Evolutionary conservation across 1,139 yeast genomes (phyloP).

Genomic region (Yarrowia galli): DNA sequence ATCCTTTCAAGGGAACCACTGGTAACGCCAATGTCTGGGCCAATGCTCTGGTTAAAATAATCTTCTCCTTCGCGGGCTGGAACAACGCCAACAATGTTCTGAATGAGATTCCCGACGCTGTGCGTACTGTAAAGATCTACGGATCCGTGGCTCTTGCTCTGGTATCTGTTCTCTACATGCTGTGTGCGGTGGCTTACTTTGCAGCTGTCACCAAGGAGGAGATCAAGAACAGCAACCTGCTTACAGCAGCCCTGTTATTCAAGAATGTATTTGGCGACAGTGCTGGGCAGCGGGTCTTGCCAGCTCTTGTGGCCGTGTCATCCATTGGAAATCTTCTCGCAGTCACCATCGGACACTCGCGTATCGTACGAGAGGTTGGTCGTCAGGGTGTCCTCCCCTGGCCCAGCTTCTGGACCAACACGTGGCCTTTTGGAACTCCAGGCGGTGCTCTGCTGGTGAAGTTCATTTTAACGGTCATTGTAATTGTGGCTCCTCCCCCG

Average conservation of each 20-base stretch:
- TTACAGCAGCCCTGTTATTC: constrained; percentile 27
- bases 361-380: constrained; percentile 28
- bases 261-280: constrained; percentile 18
- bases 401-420: constrained; percentile 54
- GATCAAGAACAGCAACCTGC: constrained; percentile 9
- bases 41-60: constrained; percentile 53
- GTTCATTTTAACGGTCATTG: constrained; percentile 54
- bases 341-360: constrained; percentile 26
- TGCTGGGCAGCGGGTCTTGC: constrained; percentile 24
- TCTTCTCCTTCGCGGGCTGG: constrained; percentile 26
- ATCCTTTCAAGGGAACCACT: constrained; percentile 56
- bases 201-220: constrained; percentile 6
- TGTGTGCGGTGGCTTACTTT: constrained; percentile 15
- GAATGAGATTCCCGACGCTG: constrained; percentile 20
- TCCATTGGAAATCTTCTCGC: constrained; percentile 22
- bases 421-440: constrained; percentile 57
- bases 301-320: constrained; percentile 23
- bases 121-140: constrained; percentile 9
- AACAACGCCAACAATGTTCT: constrained; percentile 31
- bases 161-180: constrained; percentile 5
- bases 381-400: constrained; percentile 52
- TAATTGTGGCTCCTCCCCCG: constrained; percentile 57
- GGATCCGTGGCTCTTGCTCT: constrained; percentile 8
- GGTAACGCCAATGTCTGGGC: constrained; percentile 55
- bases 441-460: constrained; percentile 54